Conservation (phyloP, 345 rosid genomes). For the Salix purpurea region DNA sequence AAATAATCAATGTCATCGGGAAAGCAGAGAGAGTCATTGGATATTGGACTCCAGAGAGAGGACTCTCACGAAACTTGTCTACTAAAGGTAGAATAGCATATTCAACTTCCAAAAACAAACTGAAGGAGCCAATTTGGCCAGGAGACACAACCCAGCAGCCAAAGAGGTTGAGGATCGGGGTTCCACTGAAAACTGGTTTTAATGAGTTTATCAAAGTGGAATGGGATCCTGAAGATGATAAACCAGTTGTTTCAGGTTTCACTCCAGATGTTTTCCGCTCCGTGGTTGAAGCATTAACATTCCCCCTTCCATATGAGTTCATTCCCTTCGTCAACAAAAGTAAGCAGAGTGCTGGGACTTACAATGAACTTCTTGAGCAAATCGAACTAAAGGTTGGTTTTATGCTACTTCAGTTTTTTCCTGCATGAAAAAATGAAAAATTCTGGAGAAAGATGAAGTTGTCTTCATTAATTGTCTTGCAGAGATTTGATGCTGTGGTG, state of each 20-base stretch:
- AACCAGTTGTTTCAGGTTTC: constrained; percentile 18
- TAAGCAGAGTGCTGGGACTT: neutral
- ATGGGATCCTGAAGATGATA: constrained; percentile 12
- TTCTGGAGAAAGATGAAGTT: too few relatives aligned
- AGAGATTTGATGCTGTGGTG: constrained; percentile 24
- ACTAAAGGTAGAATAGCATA: neutral
- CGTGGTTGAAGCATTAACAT: constrained; percentile 19
- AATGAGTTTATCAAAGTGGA: constrained; percentile 10
- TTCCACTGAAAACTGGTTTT: constrained; percentile 31
- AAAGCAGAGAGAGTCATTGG: constrained; percentile 30
- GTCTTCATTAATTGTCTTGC: neutral
- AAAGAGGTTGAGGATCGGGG: constrained; percentile 25
- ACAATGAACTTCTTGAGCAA: constrained; percentile 27
- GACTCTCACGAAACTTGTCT: neutral
- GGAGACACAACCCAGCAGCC: constrained; percentile 29
- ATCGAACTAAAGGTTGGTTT: constrained; percentile 31
- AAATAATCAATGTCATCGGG: constrained; percentile 33
- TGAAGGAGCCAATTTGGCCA: constrained; percentile 31
- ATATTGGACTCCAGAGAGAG: constrained; percentile 19
- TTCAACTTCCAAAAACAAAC: constrained; percentile 11
- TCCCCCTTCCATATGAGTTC: constrained; percentile 25
- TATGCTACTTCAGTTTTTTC: neutral
- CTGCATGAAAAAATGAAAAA: too few relatives aligned
- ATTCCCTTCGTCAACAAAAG: constrained; percentile 2
- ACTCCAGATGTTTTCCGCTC: constrained; percentile 38